Percentiles rank a stretch among this genome's conserved stretches.
Evolutionary conservation across 2,329 filamentous ascomycete genomes (phyloP).

Genomic region (Fusarium burgessii): DNA sequence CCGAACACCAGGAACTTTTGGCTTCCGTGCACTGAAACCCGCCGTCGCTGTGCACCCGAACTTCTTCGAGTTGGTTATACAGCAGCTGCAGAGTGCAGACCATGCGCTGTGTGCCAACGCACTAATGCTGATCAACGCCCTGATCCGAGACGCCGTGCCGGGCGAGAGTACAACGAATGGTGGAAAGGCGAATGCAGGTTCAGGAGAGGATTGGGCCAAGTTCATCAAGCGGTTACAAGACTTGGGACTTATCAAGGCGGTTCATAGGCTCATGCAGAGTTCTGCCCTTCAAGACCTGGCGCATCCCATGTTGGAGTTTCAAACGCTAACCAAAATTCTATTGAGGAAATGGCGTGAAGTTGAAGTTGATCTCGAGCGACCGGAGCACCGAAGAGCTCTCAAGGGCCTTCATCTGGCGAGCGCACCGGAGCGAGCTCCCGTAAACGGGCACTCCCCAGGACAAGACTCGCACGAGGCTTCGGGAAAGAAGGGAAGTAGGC

Average conservation of each 20-base stretch:
- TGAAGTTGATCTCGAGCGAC: constrained; percentile 83
- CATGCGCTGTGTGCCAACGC: constrained; percentile 96
- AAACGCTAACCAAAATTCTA: constrained; percentile 88
- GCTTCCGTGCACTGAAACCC: constrained; percentile 91
- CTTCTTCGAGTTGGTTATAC: constrained; percentile 94
- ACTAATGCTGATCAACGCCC: constrained; percentile 92
- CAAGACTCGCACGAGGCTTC: constrained; percentile 53
- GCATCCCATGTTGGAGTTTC: constrained; percentile 91
- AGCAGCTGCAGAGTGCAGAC: constrained; percentile 91
- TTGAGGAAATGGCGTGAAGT: constrained; percentile 90
- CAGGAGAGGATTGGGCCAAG: constrained; percentile 85
- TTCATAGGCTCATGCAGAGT: constrained; percentile 94
- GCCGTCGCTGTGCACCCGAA: constrained; percentile 91
- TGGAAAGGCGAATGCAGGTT: constrained; percentile 45
- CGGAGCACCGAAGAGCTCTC: constrained; percentile 88
- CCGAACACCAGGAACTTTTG: constrained; percentile 72
- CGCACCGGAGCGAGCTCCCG: constrained; percentile 68
- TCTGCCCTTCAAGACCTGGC: constrained; percentile 91
- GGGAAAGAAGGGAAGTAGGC: constrained; percentile 70
- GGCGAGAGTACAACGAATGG: constrained; percentile 68
- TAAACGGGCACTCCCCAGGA: constrained; percentile 55
- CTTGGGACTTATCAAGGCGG: constrained; percentile 89
- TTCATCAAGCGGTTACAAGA: constrained; percentile 96
- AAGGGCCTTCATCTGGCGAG: constrained; percentile 89
- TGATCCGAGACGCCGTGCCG: constrained; percentile 91